Evolutionary conservation across 1,284 basidiomycete species (phyloP).

Genomic region (Microbotryum violaceum): DNA sequence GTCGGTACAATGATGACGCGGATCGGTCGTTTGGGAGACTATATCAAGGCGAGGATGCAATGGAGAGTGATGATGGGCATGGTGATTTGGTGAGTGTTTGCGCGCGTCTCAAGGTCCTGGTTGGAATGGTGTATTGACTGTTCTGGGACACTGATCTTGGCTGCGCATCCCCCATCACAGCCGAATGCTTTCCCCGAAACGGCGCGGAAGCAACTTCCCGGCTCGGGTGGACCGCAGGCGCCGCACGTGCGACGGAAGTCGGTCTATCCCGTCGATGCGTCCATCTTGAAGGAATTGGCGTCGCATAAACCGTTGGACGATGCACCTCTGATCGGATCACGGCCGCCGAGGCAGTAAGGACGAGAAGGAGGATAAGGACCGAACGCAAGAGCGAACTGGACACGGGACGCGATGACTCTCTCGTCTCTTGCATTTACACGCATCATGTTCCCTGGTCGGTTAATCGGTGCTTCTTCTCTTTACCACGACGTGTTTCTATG

Average conservation of each 20-base stretch:
- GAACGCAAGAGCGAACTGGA: too few species aligned
- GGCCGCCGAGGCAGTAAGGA: background rate
- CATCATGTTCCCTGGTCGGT: background rate
- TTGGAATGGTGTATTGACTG: background rate
- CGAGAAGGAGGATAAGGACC: background rate
- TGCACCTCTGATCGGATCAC: slow-evolving; percentile 11
- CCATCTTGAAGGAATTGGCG: slow-evolving; percentile 40
- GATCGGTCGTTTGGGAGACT: background rate
- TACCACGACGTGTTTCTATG: background rate
- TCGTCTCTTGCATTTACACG: background rate
- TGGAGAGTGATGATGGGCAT: slow-evolving; percentile 9
- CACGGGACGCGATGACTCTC: background rate
- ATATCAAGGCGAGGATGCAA: background rate
- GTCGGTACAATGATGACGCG: background rate
- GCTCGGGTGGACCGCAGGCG: background rate
- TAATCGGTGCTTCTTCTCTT: background rate
- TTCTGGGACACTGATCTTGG: background rate
- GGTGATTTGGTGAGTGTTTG: slow-evolving; percentile 18
- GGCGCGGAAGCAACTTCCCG: slow-evolving; percentile 13
- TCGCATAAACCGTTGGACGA: slow-evolving; percentile 39
- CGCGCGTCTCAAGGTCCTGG: background rate
- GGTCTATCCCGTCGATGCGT: slow-evolving; percentile 42
- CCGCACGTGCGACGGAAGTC: slow-evolving; percentile 38
- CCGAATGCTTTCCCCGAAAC: slow-evolving; percentile 24
- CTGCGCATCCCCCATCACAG: slow-evolving; percentile 6